Evolutionary conservation across 2,329 filamentous ascomycete species (phyloP), one percentile per base, ranked within the genome.

Genomic region (Aspergillus viridinutans): DNA sequence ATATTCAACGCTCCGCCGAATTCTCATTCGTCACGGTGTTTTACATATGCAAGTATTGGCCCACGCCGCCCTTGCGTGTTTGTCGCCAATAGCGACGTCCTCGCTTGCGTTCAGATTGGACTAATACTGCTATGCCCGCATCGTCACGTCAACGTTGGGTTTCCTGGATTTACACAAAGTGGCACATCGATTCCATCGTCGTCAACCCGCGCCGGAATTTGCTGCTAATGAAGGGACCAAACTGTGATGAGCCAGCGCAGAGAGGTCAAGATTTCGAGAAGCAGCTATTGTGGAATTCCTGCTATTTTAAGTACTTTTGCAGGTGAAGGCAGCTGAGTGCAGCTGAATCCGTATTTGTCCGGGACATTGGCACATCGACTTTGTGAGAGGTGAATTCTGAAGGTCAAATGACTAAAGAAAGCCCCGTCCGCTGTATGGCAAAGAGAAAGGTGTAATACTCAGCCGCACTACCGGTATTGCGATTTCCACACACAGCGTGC

Each of bases 321-420:
- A 62, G 52, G 21, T 58, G 56, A 64, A 21, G 59, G 56, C 60
- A 62, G 64, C 52, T 61, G 64, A 57, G 58, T 63, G 62, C 60
- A 12, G 64, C 58, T 56, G 57, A 59, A 57, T 62, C 53, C 53
- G 52, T 59, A 60, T 58, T 55, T 59, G 54, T 56, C 54, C 42
- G 54, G 53, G 47, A 56, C 58, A 54, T 58, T 58, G 58, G 32
- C 32, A 17, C 14, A 6, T 38, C 14, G 32, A 38, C 12, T 52
- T 40, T 17, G 56, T 42, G 45, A 55, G 55, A 58, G 35, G 49
- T 51, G 47, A 23, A 14, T 14, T 29, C 48, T 49, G 49, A 32
- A 29, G 23, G 42, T 12, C 23, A 45, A 49, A 25, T 20, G 21
- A n/a, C 23, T 3, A 23, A 45, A 45, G 40, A 45, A 54, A 32